Base-by-base conservation (phyloP, 768 basidiomycete species). In the Mycena rebaudengoi region DNA sequence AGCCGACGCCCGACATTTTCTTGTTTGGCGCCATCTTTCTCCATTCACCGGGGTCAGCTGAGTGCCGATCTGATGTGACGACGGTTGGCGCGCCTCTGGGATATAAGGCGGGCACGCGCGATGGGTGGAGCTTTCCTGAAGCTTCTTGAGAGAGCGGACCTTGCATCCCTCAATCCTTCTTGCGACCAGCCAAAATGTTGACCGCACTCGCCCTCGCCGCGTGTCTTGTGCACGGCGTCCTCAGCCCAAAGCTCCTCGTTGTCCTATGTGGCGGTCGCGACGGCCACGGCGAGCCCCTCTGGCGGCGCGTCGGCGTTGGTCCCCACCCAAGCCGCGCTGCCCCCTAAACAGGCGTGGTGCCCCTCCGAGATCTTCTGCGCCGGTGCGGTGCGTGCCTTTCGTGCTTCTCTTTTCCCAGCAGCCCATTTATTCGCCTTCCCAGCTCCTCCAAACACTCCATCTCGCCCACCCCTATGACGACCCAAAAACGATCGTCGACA, bases 401-500 rank as follows among this genome's bases (percentile, higher is more conserved):
- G 39, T 62, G 49, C 61, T 52, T 18, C 35, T 52, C 41, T 59
- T 3, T 41, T 62, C 57, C 21, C 46, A 25, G 35, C 12, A n/a
- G 14, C 57, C 46, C 25, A 55, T 64, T 69, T 30, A 57, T 64
- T 58, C 55, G 57, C 48, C 25, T 69, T 29, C 35, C 7, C 69
- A 94, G 92, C 71, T 95, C 10, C 80, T 98, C 25, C 95, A 97
- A 85, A 91, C 92, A 1, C 88, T 96, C 63, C 91, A 95, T 73
- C 69, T 97, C 63, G 94, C 95, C 0, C 74, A 83, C 40, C 77
- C 91, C 26, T 98, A 84, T 72, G 73, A 83, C 0, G 96, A 98
- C 75, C 88, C 89, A 45, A 97, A 98, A 78, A 96, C 93, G 0
- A 89, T 97, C 74, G 91, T 92, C 8, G 96, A 97, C 82, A 87